Conservation (phyloP, 495 filamentous ascomycete species). For the Aspergillus affinis region DNA sequence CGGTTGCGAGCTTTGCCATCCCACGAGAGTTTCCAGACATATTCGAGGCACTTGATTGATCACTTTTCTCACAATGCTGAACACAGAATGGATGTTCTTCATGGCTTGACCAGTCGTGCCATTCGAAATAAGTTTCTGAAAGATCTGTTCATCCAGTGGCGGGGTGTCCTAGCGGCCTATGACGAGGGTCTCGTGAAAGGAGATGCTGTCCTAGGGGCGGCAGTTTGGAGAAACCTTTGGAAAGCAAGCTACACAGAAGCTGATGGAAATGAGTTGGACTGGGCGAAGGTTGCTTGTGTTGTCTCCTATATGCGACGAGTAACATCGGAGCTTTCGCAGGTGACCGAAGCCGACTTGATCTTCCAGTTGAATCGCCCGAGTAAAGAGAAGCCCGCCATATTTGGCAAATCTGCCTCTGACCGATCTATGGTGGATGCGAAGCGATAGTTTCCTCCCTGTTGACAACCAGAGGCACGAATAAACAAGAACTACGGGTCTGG, state of each 20-base stretch:
- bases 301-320: conserved; percentile 76
- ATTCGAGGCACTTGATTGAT: conserved; percentile 78
- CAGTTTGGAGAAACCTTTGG: conserved; percentile 92
- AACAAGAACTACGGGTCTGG: background rate
- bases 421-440: conserved; percentile 33
- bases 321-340: conserved; percentile 59
- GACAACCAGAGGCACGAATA: background rate
- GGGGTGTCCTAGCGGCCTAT: conserved; percentile 77
- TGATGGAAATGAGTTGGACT: conserved; percentile 61
- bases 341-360: conserved; percentile 57
- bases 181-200: conserved; percentile 83
- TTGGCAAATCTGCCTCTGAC: conserved; percentile 36
- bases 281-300: conserved; percentile 66
- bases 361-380: conserved; percentile 30
- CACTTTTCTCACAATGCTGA: conserved; percentile 94
- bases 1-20: conserved; percentile 73
- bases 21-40: conserved; percentile 54
- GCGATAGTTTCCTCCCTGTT: conserved; percentile 12
- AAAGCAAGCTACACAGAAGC: conserved; percentile 54
- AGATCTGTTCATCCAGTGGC: conserved; percentile 89
- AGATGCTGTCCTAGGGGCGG: conserved; percentile 81
- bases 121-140: conserved; percentile 85
- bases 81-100: conserved; percentile 73
- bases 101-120: conserved; percentile 62
- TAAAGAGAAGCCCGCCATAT: conserved; percentile 30